phyloP scores from a whole-genome alignment of 176 grass and related monocot genomes.

The Carex scoparia region DNA sequence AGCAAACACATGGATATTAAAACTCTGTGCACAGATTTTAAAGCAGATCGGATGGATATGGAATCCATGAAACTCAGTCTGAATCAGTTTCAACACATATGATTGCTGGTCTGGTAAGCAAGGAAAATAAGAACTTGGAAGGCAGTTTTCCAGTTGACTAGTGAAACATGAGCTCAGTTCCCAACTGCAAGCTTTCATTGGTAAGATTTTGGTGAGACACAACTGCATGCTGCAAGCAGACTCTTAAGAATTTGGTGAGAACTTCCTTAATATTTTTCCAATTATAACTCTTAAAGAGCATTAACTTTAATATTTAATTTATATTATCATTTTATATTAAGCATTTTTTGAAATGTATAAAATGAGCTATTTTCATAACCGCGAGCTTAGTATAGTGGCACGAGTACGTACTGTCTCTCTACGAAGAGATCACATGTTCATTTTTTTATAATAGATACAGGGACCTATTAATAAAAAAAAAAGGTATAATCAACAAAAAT shows the following conservation, averaged over 20 bases:
- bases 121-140: background rate
- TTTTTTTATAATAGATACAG: no score
- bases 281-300: background rate
- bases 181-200: background rate
- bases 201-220: slow-evolving; percentile 7
- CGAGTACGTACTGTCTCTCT: no score
- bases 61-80: no score
- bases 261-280: background rate
- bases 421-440: no score
- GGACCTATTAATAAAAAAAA: no score
- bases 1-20: no score
- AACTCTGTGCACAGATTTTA: no score
- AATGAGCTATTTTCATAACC: background rate
- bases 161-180: background rate
- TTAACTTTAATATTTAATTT: background rate
- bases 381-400: no score
- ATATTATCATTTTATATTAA: background rate
- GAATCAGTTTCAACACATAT: background rate
- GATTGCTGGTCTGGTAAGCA: background rate
- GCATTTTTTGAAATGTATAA: background rate
- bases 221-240: background rate
- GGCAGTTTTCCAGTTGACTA: background rate
- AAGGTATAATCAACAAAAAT: no score
- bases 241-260: background rate
- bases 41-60: no score